A percentile compares a stretch with the other conserved stretches of the same genome.
phyloP scores from a whole-genome alignment of 345 rosid genomes.

The Adansonia digitata region DNA sequence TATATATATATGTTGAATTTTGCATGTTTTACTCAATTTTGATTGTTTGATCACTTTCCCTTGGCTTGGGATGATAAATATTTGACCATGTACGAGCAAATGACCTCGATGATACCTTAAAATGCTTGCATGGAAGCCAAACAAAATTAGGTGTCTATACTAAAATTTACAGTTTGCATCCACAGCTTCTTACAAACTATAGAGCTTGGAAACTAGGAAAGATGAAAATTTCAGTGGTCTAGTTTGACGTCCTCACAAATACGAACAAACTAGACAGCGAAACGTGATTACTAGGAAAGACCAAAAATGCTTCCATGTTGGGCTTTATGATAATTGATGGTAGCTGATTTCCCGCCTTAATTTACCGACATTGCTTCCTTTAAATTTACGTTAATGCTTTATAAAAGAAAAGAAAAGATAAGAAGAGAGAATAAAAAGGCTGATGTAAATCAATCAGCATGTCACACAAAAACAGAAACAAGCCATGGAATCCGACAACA shows the following conservation, averaged over 20 bases:
- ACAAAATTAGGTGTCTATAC: too few species aligned
- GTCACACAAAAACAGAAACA: neutral
- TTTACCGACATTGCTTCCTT: neutral
- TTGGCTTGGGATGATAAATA: too few species aligned
- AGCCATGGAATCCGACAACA: slow-evolving; percentile 7
- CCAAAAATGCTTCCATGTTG: neutral
- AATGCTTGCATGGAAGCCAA: too few species aligned
- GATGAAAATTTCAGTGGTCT: neutral
- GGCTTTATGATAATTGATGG: neutral
- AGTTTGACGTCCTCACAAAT: neutral
- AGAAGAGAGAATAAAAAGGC: neutral
- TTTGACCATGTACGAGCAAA: too few species aligned
- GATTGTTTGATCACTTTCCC: too few species aligned
- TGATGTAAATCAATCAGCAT: neutral
- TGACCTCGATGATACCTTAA: too few species aligned
- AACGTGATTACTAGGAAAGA: neutral
- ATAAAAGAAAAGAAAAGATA: neutral
- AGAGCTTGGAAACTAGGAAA: too few species aligned
- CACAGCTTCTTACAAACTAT: too few species aligned
- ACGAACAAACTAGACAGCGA: neutral
- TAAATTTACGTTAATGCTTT: neutral
- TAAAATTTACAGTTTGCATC: too few species aligned
- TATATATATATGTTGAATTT: too few species aligned
- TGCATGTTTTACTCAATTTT: too few species aligned
- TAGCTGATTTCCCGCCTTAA: slow-evolving; percentile 6